These are phyloP conservation scores for Lactarius hengduanensis DNA, from an alignment of 768 basidiomycete genomes.

Conservation along the genomic window DNA sequence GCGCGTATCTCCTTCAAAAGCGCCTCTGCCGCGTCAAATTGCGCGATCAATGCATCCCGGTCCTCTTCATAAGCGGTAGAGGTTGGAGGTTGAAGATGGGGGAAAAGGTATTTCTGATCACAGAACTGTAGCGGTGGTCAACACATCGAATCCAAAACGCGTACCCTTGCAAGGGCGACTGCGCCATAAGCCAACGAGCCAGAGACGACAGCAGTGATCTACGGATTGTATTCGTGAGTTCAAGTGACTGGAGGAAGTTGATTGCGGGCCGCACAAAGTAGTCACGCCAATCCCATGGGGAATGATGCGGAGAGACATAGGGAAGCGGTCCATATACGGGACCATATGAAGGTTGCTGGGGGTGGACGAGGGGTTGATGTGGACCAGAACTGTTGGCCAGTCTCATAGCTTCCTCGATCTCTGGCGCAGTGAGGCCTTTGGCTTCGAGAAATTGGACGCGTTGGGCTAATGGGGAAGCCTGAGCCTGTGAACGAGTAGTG, in stretches of 20 bases:
- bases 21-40: constrained; percentile 86
- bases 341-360: constrained; percentile 36
- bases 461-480: constrained; percentile 76
- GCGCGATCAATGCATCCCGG: constrained; percentile 76
- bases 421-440: constrained; percentile 79
- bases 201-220: constrained; percentile 94
- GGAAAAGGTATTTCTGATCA: constrained; percentile 81
- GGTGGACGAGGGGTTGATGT: constrained; percentile 15
- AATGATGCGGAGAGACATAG: constrained; percentile 45
- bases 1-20: constrained; percentile 77
- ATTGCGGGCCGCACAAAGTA: constrained; percentile 71
- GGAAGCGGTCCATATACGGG: constrained; percentile 47
- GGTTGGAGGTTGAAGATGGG: constrained; percentile 86
- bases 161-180: constrained; percentile 72
- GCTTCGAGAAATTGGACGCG: constrained; percentile 93
- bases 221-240: constrained; percentile 6
- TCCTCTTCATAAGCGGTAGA: constrained; percentile 89
- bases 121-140: neutral
- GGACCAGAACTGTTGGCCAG: constrained; percentile 43
- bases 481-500: constrained; percentile 48
- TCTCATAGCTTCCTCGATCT: constrained; percentile 84
- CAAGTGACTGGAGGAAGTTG: constrained; percentile 15
- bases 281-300: constrained; percentile 92
- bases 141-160: constrained; percentile 25
- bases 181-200: constrained; percentile 83